Base-by-base conservation (phyloP, 2,329 filamentous ascomycete species). In the Penicillium corylophilum region DNA sequence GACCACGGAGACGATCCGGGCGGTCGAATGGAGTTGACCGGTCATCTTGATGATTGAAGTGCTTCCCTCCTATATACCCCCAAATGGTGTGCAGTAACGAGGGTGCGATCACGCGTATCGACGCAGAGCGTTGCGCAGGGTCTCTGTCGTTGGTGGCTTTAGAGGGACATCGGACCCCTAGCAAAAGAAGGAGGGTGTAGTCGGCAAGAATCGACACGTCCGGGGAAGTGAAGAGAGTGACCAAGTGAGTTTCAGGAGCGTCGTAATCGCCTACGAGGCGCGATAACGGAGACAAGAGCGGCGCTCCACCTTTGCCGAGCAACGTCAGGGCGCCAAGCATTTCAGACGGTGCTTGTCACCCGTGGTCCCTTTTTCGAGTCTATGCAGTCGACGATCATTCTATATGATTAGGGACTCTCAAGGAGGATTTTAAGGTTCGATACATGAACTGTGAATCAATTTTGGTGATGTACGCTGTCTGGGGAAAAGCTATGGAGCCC, bases 1-100 rank as follows among this genome's bases (percentile, higher is more conserved):
- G 51, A 92, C 77, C 63, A 92, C 93, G 59, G 93, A 92, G 50
- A 94, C 74, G 48, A 95, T 79, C 62, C 92, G 88, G 56, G 85
- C 85, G 46, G 67, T 66, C 50, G 63, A 67, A 50, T 65, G 56
- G 43, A 53, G 45, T 48, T 65, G 63, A 29, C 55, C 59, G 50
- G 67, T 41, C 67, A 71, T 60, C 16, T n/a, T 70, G 39, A 56
- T 46, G 46, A 20, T 40, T 12, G 28, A 5, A 22, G 13, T 12
- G 15, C 15, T 38, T 38, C 31, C 23, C 22, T n/a, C 49, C 16
- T 49, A n/a, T 15, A 44, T 8, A 12, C 38, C 38, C 43, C 23
- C 24, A 38, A 42, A 35, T 23, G 23, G 18, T 50, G 23, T 35
- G 22, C 36, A n/a, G 49, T 48, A 23, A 39, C 35, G 33, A 49